Evolutionary conservation across 2,329 filamentous ascomycete genomes (phyloP), one percentile per base, ranked within the genome.

Genomic region (Sporothrix protearum): DNA sequence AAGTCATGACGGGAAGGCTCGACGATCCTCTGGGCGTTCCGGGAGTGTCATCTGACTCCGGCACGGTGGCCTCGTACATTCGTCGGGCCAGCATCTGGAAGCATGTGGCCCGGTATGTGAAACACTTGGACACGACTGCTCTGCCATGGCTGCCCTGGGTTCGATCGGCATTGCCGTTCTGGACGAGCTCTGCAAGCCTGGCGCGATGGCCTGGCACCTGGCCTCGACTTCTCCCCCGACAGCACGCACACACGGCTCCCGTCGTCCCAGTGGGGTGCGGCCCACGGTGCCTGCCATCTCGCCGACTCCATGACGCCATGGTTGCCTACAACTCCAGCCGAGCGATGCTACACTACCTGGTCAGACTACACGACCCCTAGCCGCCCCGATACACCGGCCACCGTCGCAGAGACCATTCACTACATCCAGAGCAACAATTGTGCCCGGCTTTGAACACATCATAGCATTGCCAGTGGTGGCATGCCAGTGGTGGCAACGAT

Each of bases 331-430:
- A 84, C 70, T 84, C 82, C 73, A 83, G 81, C 66, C 79, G 83
- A 4, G 81, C 84, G 49, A 83, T 85, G 81, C 75, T 85, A 0
- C 84, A 85, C 74, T 84, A 84, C 71, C 78, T 83, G n/a, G 82
- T 81, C 3, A 79, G 82, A 19, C 75, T 84, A 7, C 77, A 83
- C 6, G 81, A 82, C 36, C 78, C 80, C 1, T n/a, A 77, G 16
- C 39, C 42, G 67, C 0, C 74, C 78, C 0, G 80, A 81, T 71
- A 80, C 80, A 9, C 76, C 79, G 39, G 76, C 76, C 7, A 80
- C 79, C 69, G 79, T 82, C 70, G 76, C 76, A 19, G 80, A 81
- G n/a, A 80, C 80, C 5, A 79, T 82, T 66, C 77, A 77, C 51
- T 78, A 80, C 0, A 80, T 82, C n/a, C 79, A 82, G 75, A 82